Evolutionary conservation across 345 rosid species (phyloP).

Genomic region (Salix brachista): DNA sequence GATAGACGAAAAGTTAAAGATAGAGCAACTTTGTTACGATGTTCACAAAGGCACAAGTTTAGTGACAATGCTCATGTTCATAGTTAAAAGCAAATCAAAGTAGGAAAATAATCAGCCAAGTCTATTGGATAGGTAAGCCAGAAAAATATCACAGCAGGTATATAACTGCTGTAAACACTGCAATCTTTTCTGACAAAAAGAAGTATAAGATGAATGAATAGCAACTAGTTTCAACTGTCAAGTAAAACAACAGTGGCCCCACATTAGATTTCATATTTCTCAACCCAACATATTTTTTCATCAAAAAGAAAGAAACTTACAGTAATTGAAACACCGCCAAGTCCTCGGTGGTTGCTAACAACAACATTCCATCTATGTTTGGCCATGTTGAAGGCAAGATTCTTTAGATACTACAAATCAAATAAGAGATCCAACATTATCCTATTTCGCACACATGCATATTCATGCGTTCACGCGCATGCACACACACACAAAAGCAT

Average conservation of each 20-base stretch:
- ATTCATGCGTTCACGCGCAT: too few relatives aligned
- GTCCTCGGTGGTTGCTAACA: constrained; percentile 82
- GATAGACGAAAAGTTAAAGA: neutral
- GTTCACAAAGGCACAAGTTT: neutral
- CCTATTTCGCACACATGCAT: neutral
- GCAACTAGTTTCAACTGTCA: neutral
- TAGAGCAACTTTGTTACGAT: neutral
- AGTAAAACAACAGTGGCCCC: neutral
- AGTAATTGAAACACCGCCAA: constrained; percentile 85
- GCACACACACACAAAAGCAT: neutral
- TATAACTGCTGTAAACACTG: neutral
- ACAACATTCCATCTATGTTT: constrained; percentile 80
- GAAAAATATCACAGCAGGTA: neutral
- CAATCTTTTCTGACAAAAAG: neutral
- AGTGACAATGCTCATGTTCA: neutral
- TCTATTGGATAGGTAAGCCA: neutral
- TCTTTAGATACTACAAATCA: constrained; percentile 68
- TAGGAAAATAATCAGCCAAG: neutral
- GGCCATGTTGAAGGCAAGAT: constrained; percentile 58
- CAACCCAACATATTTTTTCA: neutral
- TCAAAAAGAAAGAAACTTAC: constrained; percentile 42
- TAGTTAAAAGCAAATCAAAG: neutral
- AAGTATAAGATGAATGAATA: neutral
- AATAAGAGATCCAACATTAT: neutral
- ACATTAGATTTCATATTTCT: neutral